phyloP scores from a whole-genome alignment of 257 asterid species.

The Echites panduratus region DNA sequence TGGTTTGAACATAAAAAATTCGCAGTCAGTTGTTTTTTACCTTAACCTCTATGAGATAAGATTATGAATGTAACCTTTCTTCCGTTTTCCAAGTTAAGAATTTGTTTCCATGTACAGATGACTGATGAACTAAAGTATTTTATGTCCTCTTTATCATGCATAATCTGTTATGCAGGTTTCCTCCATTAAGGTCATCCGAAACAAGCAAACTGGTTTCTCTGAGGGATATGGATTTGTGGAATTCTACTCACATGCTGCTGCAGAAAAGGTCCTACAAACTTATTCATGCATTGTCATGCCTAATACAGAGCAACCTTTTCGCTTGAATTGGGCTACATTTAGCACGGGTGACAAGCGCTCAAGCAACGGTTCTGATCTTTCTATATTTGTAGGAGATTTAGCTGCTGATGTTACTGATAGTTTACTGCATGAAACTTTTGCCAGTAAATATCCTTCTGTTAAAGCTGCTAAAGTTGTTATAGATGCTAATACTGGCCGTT shows the following conservation, averaged over 20 bases:
- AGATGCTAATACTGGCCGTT: slow-evolving; percentile 82
- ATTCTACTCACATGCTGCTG: slow-evolving; percentile 65
- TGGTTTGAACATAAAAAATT: background rate
- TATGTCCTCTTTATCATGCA: background rate
- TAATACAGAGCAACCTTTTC: slow-evolving; percentile 72
- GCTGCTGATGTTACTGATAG: slow-evolving; percentile 90
- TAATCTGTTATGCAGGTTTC: slow-evolving; percentile 50
- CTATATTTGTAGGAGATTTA: slow-evolving; percentile 90
- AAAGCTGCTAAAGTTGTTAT: slow-evolving; percentile 89
- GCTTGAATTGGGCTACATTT: slow-evolving; percentile 92
- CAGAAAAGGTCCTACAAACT: slow-evolving; percentile 78
- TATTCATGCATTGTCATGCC: slow-evolving; percentile 68
- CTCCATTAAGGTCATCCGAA: slow-evolving; percentile 83
- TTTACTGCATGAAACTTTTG: slow-evolving; percentile 70
- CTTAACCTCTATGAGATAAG: background rate
- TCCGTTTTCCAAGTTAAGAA: background rate
- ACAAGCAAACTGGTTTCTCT: slow-evolving; percentile 74
- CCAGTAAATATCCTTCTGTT: slow-evolving; percentile 67
- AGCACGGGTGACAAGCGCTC: slow-evolving; percentile 89
- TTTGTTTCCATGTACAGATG: background rate
- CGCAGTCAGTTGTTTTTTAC: background rate
- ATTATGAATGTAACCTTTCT: background rate
- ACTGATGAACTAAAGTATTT: background rate
- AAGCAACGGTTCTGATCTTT: slow-evolving; percentile 74
- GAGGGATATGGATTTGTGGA: slow-evolving; percentile 98